These are phyloP conservation scores for Cadophora sp. DNA, from an alignment of 2,329 filamentous ascomycete species.

Conservation along the genomic window DNA sequence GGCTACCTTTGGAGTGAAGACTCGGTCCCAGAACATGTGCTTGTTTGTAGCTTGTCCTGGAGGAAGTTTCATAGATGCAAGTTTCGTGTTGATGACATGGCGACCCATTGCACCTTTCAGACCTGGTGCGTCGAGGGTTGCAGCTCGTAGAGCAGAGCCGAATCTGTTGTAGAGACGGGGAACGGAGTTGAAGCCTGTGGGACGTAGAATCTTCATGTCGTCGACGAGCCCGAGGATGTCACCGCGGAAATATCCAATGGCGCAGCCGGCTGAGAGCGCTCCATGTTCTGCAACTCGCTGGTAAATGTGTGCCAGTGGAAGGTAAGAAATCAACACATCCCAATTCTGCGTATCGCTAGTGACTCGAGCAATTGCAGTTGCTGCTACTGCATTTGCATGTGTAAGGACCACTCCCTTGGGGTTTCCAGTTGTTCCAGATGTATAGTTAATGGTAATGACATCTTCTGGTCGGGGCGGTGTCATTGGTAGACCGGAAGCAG, in stretches of 20 bases:
- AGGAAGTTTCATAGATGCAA: slow-evolving; percentile 76
- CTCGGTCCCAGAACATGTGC: slow-evolving; percentile 80
- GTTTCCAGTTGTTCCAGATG: slow-evolving; percentile 81
- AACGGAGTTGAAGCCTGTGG: slow-evolving; percentile 85
- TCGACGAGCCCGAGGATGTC: slow-evolving; percentile 87
- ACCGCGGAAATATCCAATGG: slow-evolving; percentile 93
- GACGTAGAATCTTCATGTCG: slow-evolving; percentile 86
- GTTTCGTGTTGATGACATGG: slow-evolving; percentile 80
- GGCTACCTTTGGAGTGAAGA: slow-evolving; percentile 89
- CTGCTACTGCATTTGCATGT: slow-evolving; percentile 81
- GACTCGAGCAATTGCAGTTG: slow-evolving; percentile 65
- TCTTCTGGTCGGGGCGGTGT: slow-evolving; percentile 77
- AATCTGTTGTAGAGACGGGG: slow-evolving; percentile 93
- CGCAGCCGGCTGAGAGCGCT: slow-evolving; percentile 72
- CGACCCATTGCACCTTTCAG: slow-evolving; percentile 82
- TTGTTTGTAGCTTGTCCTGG: slow-evolving; percentile 77
- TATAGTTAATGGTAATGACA: slow-evolving; percentile 89
- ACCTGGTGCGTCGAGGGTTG: slow-evolving; percentile 80
- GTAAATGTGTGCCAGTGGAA: slow-evolving; percentile 94
- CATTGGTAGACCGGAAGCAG: slow-evolving; percentile 70
- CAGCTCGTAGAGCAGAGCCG: slow-evolving; percentile 78
- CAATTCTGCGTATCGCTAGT: slow-evolving; percentile 54
- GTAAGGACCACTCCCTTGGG: slow-evolving; percentile 86
- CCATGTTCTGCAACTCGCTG: slow-evolving; percentile 83
- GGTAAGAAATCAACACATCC: slow-evolving; percentile 81